Evolutionary conservation across 345 rosid genomes (phyloP).

Genomic region (Brassica rapa): DNA sequence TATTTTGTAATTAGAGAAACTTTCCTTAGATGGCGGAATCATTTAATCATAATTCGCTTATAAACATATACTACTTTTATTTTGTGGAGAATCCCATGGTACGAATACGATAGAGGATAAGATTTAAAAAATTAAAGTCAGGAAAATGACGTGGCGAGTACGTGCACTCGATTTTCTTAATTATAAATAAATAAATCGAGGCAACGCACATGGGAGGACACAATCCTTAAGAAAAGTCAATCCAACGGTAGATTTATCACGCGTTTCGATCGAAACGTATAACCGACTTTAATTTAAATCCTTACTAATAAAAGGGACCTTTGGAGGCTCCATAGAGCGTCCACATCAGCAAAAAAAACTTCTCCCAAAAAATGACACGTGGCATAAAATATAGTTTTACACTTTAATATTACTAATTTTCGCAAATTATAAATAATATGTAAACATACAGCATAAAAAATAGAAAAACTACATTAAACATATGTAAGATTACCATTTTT

Average conservation of each 20-base stretch:
- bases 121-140: conserved; percentile 25
- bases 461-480: no score
- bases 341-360: no score
- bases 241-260: conserved; percentile 34
- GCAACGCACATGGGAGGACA: conserved; percentile 31
- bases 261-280: conserved; percentile 21
- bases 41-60: not conserved
- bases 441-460: no score
- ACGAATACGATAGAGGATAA: conserved; percentile 29
- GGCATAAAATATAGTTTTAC: no score
- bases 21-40: conserved; percentile 4
- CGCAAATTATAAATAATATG: no score
- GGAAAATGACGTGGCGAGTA: conserved; percentile 43
- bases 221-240: conserved; percentile 9
- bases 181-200: conserved; percentile 23
- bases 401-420: no score
- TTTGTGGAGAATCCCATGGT: conserved; percentile 27
- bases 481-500: no score
- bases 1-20: not conserved
- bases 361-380: no score
- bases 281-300: not conserved
- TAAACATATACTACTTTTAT: not conserved
- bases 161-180: conserved; percentile 35
- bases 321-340: no score
- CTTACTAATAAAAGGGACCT: no score